Evolutionary conservation across 106 monocot genomes (phyloP), one percentile per base, ranked within the genome.

Genomic region (Narthecium ossifragum): DNA sequence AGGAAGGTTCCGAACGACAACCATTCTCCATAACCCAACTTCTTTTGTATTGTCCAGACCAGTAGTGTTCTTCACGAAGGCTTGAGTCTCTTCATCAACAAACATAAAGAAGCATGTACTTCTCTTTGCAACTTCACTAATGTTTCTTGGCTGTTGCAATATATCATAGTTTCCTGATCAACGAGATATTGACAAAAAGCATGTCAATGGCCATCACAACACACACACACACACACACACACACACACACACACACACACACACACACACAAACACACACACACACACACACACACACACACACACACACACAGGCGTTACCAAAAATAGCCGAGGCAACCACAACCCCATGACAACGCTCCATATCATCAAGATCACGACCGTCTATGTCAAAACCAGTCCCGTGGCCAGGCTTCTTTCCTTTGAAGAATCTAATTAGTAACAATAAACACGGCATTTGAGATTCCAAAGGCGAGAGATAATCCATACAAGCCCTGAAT

Each of bases 301-400:
- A 23, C 3, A 21, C 60, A 37, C 10, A 15, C 14, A 38, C 11
- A 10, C 53, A 46, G 30, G 37, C 13, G 30, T 69, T 73, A 94
- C 90, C 96, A 71, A 96, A 90, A 71, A 96, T 90, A 59, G 96
- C 84, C 29, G 96, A 90, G 27, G 96, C 96, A 33, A 96, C 86
- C 22, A 96, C 86, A 34, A 96, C 61, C 29, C 80, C 96, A 69
- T 34, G 73, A 63, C 96, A 96, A 57, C 72, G 71, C 67, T 86
- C 90, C 96, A 94, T 94, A 43, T 89, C 90, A 77, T 68, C 59
- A 73, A 94, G 70, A 81, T 80, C 80, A 47, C 60, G 60, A 46
- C 76, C 65, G 33, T 84, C 69, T 62, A 96, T 86, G 62, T 96
- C 77, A 79, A 96, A 96, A 4, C 81, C 81, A 69, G 86, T 76